A percentile compares a stretch with the other conserved stretches of the same genome.
These are phyloP conservation scores for Boletus speciosus DNA, from an alignment of 768 basidiomycete species.

Conservation along the genomic window DNA sequence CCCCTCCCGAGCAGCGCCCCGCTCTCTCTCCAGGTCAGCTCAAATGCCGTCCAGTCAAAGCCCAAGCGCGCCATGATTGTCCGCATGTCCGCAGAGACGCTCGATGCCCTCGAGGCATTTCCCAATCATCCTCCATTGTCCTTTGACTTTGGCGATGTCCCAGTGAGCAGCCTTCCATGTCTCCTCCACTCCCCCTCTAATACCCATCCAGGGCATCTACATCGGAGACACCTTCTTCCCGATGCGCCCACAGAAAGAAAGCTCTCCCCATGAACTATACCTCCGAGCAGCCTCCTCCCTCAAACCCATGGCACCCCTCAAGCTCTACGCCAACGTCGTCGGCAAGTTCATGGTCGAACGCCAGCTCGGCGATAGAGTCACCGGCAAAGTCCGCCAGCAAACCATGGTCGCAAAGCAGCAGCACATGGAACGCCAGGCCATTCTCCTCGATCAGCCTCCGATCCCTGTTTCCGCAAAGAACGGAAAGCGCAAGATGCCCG, in stretches of 20 bases:
- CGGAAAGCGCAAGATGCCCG: conserved; percentile 39
- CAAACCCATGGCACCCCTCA: conserved; percentile 63
- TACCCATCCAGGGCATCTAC: conserved; percentile 50
- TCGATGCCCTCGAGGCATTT: conserved; percentile 59
- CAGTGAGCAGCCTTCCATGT: conserved; percentile 41
- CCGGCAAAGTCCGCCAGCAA: conserved; percentile 44
- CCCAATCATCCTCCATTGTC: conserved; percentile 46
- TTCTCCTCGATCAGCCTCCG: conserved; percentile 38
- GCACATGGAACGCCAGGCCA: conserved; percentile 48
- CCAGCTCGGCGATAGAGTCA: conserved; percentile 47
- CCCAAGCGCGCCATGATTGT: conserved; percentile 75
- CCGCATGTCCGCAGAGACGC: conserved; percentile 67
- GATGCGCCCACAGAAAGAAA: conserved; percentile 52
- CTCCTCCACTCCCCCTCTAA: neutral
- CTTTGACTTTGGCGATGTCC: conserved; percentile 58
- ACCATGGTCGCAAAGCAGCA: conserved; percentile 45
- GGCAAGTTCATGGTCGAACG: conserved; percentile 69
- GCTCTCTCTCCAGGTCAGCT: conserved; percentile 57
- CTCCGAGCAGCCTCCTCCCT: conserved; percentile 56
- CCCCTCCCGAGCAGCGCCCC: conserved; percentile 56
- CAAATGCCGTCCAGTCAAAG: conserved; percentile 51
- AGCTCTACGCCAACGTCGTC: conserved; percentile 69
- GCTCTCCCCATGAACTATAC: conserved; percentile 66
- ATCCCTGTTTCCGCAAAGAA: conserved; percentile 35
- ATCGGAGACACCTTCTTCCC: conserved; percentile 66